These are phyloP conservation scores for Pichia rugopelliculosa DNA, from an alignment of 805 yeast genomes.

Conservation along the genomic window DNA sequence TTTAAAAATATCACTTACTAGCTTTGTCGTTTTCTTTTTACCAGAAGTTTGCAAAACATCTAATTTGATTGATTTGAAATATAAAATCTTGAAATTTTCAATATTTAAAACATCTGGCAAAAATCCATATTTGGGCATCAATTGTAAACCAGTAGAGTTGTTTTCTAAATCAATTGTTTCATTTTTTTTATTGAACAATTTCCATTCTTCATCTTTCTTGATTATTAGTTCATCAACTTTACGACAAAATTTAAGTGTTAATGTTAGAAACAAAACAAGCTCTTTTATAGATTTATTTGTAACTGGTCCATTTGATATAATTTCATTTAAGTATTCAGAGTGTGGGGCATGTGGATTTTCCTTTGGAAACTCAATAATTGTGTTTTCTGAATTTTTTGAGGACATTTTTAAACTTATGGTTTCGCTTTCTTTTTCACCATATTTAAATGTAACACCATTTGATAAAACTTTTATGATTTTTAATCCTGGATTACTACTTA, in stretches of 20 bases:
- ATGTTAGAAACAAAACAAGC: conserved; percentile 23
- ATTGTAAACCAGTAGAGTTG: background rate
- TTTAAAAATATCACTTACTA: conserved; percentile 15
- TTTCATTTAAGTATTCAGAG: conserved; percentile 19
- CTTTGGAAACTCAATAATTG: conserved; percentile 22
- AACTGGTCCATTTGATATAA: conserved; percentile 12
- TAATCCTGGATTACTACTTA: conserved; percentile 23
- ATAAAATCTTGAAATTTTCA: conserved; percentile 21
- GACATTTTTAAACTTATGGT: conserved; percentile 21
- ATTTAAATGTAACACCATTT: conserved; percentile 25
- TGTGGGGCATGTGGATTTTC: conserved; percentile 26
- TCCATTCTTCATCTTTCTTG: conserved; percentile 9
- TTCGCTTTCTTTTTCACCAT: conserved; percentile 23
- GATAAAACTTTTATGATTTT: conserved; percentile 24
- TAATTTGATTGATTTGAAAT: conserved; percentile 15
- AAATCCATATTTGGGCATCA: conserved; percentile 4
- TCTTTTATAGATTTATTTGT: conserved; percentile 17
- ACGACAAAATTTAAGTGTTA: conserved; percentile 26
- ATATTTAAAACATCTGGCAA: conserved; percentile 5
- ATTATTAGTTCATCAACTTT: conserved; percentile 11
- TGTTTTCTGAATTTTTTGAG: conserved; percentile 15
- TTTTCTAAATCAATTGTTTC: conserved; percentile 10
- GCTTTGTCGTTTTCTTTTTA: conserved; percentile 18
- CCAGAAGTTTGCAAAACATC: conserved; percentile 3
- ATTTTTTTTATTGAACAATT: conserved; percentile 14